Evolutionary conservation across 1,139 yeast genomes (phyloP).

Genomic region (Barnettozyma hawaiiensis): DNA sequence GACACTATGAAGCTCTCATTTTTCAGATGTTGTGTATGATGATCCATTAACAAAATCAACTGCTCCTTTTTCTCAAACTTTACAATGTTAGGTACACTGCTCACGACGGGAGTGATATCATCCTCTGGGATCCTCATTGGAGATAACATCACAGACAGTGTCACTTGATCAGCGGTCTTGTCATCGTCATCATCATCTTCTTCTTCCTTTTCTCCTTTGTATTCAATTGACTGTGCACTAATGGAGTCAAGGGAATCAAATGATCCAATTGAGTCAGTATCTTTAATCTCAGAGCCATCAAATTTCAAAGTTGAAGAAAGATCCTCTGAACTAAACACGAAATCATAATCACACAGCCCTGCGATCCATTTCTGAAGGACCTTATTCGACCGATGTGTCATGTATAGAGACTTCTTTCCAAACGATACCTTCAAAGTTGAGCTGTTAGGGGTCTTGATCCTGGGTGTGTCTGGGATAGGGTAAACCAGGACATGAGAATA

Average conservation of each 20-base stretch:
- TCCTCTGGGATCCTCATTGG: constrained; percentile 22
- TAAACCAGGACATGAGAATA: constrained; percentile 11
- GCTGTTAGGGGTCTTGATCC: constrained; percentile 22
- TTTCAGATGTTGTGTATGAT: constrained; percentile 22
- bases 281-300: constrained; percentile 5
- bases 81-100: constrained; percentile 20
- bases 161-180: constrained; percentile 18
- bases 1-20: constrained; percentile 21
- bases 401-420: constrained; percentile 16
- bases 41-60: constrained; percentile 29
- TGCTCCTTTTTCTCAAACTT: constrained; percentile 11
- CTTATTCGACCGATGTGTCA: constrained; percentile 24
- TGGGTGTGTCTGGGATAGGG: constrained; percentile 12
- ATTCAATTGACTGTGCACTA: neutral
- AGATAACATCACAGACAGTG: constrained; percentile 24
- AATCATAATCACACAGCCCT: constrained; percentile 29
- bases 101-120: constrained; percentile 6
- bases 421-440: constrained; percentile 16
- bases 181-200: neutral
- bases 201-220: too few relatives aligned
- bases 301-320: constrained; percentile 30
- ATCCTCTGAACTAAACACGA: constrained; percentile 26
- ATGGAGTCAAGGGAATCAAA: neutral
- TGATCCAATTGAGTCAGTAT: constrained; percentile 1
- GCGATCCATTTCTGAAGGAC: constrained; percentile 34